A percentile compares a stretch with the other conserved stretches of the same genome.
phyloP scores from a whole-genome alignment of 495 filamentous ascomycete genomes.

The Neurospora sp. region DNA sequence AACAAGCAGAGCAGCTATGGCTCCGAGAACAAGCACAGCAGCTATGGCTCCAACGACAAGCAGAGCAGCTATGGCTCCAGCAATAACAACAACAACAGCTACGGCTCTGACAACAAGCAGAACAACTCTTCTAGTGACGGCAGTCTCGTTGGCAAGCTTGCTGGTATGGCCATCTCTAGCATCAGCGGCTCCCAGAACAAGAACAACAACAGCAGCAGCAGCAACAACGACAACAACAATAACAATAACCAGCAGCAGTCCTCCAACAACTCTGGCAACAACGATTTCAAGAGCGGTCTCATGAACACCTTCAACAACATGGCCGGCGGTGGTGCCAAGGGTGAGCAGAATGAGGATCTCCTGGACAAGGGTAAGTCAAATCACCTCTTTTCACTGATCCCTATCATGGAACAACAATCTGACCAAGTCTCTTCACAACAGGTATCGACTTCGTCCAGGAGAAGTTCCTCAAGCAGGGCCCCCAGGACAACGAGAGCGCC shows the following conservation, averaged over 20 bases:
- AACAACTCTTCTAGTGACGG: constrained; percentile 3
- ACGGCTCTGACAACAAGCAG: constrained; percentile 11
- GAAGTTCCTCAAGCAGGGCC: constrained; percentile 51
- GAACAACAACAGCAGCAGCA: constrained; percentile 4
- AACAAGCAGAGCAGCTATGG: constrained; percentile 3
- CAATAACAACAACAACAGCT: constrained; percentile 6
- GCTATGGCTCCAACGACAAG: not conserved
- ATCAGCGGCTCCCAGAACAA: constrained; percentile 6
- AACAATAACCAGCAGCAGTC: constrained; percentile 8
- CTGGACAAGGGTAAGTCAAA: constrained; percentile 50
- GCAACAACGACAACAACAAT: constrained; percentile 4
- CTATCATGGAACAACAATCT: not conserved
- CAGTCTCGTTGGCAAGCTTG: constrained; percentile 43
- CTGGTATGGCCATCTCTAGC: not conserved
- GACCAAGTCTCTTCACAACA: constrained; percentile 13
- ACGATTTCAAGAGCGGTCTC: constrained; percentile 19
- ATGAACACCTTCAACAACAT: constrained; percentile 49
- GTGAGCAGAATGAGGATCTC: constrained; percentile 61
- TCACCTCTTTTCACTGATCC: not conserved
- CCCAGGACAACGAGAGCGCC: constrained; percentile 61
- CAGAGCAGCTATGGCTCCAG: constrained; percentile 1
- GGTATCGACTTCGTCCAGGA: constrained; percentile 61
- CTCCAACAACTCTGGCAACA: constrained; percentile 9
- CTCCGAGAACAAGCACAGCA: constrained; percentile 1
- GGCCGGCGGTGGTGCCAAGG: constrained; percentile 52